Percentiles rank a stretch among this genome's conserved stretches.
phyloP scores from a whole-genome alignment of 495 filamentous ascomycete genomes.

The Penicillium silybi region DNA sequence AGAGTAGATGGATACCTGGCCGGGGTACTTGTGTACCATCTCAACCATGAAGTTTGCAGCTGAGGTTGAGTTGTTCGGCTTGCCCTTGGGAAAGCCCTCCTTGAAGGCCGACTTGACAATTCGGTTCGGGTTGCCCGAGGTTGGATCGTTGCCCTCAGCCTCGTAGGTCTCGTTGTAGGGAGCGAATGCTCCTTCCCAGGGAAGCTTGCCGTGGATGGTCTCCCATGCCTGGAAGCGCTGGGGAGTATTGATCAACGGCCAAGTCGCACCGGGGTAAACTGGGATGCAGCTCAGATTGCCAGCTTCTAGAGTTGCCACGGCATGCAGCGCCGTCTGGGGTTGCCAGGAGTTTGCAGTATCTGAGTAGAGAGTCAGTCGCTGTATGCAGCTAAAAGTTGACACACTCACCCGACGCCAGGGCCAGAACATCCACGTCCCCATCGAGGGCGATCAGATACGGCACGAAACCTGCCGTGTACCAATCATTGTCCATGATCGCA shows the following conservation, averaged over 20 bases:
- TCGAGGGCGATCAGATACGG: constrained; percentile 30
- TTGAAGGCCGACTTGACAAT: constrained; percentile 31
- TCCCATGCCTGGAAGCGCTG: constrained; percentile 31
- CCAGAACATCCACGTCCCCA: constrained; percentile 26
- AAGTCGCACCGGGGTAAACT: constrained; percentile 30
- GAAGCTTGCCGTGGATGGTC: constrained; percentile 29
- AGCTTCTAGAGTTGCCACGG: constrained; percentile 28
- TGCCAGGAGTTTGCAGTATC: constrained; percentile 35
- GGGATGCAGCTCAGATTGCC: constrained; percentile 33
- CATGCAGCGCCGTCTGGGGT: constrained; percentile 26
- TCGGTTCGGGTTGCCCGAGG: constrained; percentile 26
- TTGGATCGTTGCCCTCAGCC: constrained; percentile 28
- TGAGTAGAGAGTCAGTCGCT: not conserved
- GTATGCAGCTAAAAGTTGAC: not conserved
- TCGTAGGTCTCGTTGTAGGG: constrained; percentile 28
- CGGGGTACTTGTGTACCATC: constrained; percentile 36
- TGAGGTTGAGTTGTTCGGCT: constrained; percentile 23
- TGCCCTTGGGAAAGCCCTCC: constrained; percentile 32
- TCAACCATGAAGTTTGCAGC: constrained; percentile 38
- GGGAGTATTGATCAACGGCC: constrained; percentile 31
- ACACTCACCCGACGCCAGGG: constrained; percentile 22
- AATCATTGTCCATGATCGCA: constrained; percentile 36
- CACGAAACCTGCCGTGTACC: constrained; percentile 28
- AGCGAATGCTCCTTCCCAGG: constrained; percentile 33
- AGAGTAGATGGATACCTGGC: constrained; percentile 31